Percentiles rank a stretch among this genome's conserved stretches.
Evolutionary conservation across 345 rosid genomes (phyloP).

Genomic region (Corchorus olitorius): DNA sequence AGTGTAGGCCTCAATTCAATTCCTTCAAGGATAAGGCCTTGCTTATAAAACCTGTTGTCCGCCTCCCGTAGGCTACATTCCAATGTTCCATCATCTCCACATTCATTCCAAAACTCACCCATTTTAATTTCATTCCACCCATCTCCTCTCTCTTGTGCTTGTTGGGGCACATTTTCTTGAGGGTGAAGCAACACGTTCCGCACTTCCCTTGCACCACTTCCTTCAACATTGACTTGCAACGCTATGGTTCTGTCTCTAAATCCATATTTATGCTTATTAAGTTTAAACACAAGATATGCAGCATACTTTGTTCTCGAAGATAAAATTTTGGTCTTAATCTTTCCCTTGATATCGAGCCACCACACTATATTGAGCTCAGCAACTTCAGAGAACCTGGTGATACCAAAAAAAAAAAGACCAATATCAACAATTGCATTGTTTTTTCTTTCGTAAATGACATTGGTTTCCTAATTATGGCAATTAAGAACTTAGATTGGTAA

Average conservation of each 20-base stretch:
- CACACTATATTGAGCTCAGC: neutral
- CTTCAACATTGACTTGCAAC: neutral
- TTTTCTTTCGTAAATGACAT: too few relatives aligned
- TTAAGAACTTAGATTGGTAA: too few relatives aligned
- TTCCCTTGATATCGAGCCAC: constrained; percentile 20
- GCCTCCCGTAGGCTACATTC: constrained; percentile 23
- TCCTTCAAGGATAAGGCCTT: constrained; percentile 37
- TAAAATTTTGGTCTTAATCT: constrained; percentile 14
- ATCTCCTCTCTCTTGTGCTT: too few relatives aligned
- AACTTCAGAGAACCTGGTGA: too few relatives aligned
- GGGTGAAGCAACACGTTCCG: neutral
- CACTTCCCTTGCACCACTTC: neutral
- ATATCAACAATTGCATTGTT: too few relatives aligned
- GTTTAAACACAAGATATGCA: constrained; percentile 23
- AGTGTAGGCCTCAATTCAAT: constrained; percentile 41
- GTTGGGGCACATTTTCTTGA: neutral
- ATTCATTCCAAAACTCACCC: constrained; percentile 8
- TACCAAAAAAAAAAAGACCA: too few relatives aligned
- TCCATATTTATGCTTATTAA: neutral
- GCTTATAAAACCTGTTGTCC: neutral
- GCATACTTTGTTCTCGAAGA: constrained; percentile 23
- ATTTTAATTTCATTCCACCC: too few relatives aligned
- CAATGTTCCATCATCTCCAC: constrained; percentile 31
- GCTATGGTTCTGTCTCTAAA: neutral
- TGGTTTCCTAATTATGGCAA: too few relatives aligned